Base-by-base conservation (phyloP, 2,329 filamentous ascomycete species). In the Apiospora pterosperma region DNA sequence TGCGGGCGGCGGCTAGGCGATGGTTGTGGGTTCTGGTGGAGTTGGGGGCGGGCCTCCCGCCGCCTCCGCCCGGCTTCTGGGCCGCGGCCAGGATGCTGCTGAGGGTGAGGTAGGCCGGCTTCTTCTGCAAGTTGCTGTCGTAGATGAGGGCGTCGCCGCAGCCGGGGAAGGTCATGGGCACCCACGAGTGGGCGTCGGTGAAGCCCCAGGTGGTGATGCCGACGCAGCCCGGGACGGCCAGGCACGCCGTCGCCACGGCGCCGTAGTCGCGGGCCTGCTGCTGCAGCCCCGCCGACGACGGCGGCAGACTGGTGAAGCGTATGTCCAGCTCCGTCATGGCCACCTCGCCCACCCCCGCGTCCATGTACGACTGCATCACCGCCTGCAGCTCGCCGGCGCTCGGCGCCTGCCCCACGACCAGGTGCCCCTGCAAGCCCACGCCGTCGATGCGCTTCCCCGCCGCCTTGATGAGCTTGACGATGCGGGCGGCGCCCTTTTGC, bases 281-380 rank as follows among this genome's bases (percentile, higher is more conserved):
- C 48, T 66, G 70, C 34, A 76, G 66, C 63, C 68, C 72, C 8
- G 69, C 69, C 63, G 70, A 68, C 39, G 72, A 74, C 42, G 68
- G 28, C 1, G 76, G 76, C 8, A 73, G 63, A 34, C 71, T 60
- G 31, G 81, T 75, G 63, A 83, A 81, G 31, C 84, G 76, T 28
- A 87, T 80, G 69, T 87, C 85, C 23, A 87, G 74, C 73, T 87
- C 85, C 2, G 85, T 87, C 62, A 84, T 75, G 5, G 83, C 84
- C 1, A 85, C 80, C 62, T 87, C 84, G 5, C 85, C 74, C 3
- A 78, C 80, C 1, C 81, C 73, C 3, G 72, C 74, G 5, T 75
- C 76, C 72, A 82, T 86, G 12, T 75, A 72, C 48, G 76, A 67
- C 59, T 77, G 71, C 62, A 85, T 80, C 59, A 80, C 80, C 2